Base-by-base conservation (phyloP, 257 asterid genomes). In the Solanum dulcamara region DNA sequence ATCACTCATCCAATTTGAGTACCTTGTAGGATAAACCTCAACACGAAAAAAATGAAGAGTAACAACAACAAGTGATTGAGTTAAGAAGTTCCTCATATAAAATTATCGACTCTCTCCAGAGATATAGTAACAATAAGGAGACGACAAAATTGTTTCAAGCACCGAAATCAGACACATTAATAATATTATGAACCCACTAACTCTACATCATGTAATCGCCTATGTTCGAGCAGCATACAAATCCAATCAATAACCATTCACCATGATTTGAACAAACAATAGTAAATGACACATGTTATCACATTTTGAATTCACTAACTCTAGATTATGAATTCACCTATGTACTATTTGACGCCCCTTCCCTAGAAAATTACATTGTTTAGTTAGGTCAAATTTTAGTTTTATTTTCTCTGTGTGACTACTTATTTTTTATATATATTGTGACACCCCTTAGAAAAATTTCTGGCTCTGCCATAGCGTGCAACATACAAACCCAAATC, bases 401-500 rank as follows among this genome's bases (percentile, higher is more conserved):
- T n/a, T 55, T 55, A 3, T 22, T 55, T 55, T 40, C 44, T 40
- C 6, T 1, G n/a, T 5, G 7, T 59, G 11, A 4, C 67, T 59
- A n/a, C 32, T 42, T n/a, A 9, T 26, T 22, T 57, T n/a, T 55
- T 55, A 20, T 20, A 3, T 10, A 59, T n/a, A 59, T 24, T 7
- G 22, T 3, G 67, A 24, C 32, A 59, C 8, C 28, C 44, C 3
- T 59, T 6, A 24, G 3, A n/a, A 0, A 59, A 59, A 59, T 24
- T 59, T 0, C 0, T 59, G 32, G 3, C 17, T 59, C 8, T 0
- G 4, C 32, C 17, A 59, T 8, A 10, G 1, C 9, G 5, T 60
- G 33, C 33, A 60, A 60, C 0, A 60, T 60, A 62, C 70, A 26
- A 7, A 62, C 26, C 70, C 35, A 62, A 62, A 26, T 12, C 70